Evolutionary conservation across 1,139 yeast species (phyloP).

Genomic region (Suhomyces chickasaworum): DNA sequence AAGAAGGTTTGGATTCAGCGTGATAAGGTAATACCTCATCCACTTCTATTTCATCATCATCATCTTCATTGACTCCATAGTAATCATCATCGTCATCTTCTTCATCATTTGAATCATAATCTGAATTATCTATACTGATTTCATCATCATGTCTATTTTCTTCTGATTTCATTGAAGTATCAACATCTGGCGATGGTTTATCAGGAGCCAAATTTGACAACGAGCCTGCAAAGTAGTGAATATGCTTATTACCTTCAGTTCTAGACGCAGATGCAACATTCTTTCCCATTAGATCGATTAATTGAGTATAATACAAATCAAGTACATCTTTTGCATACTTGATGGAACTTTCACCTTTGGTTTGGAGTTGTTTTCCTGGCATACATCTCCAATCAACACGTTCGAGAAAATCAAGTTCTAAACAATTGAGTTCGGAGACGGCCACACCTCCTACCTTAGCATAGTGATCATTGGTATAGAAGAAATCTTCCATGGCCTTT

Average conservation of each 20-base stretch:
- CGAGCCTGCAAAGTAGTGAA: constrained; percentile 15
- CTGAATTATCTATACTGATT: constrained; percentile 8
- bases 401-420: constrained; percentile 84
- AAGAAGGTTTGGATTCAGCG: not conserved
- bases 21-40: constrained; percentile 4
- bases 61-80: constrained; percentile 16
- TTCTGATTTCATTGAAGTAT: not conserved
- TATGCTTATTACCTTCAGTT: constrained; percentile 8
- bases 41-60: constrained; percentile 15
- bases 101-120: constrained; percentile 13
- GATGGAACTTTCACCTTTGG: constrained; percentile 23
- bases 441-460: constrained; percentile 97
- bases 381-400: constrained; percentile 71
- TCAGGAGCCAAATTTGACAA: not conserved
- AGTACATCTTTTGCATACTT: constrained; percentile 49
- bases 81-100: constrained; percentile 12
- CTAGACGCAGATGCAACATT: constrained; percentile 19
- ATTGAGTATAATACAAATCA: constrained; percentile 60
- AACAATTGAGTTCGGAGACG: constrained; percentile 75
- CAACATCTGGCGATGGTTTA: not conserved
- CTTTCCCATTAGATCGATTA: constrained; percentile 63
- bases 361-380: constrained; percentile 38
- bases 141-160: constrained; percentile 4
- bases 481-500: constrained; percentile 91
- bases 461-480: constrained; percentile 90